Conservation (phyloP, 805 yeast genomes). For the Kuraishia cidri region DNA sequence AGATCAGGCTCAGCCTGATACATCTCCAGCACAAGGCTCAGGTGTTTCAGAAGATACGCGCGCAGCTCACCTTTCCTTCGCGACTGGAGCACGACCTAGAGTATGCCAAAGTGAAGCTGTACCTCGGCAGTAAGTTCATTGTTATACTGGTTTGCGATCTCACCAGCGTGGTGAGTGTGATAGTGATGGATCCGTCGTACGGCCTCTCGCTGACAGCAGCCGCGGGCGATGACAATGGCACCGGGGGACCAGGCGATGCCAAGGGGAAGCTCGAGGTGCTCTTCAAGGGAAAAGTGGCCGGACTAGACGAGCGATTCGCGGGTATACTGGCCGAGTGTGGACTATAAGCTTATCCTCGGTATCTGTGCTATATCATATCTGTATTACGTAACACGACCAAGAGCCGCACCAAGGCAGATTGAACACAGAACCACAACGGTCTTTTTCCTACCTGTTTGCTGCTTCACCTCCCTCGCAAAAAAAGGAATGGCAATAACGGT, state of each 20-base stretch:
- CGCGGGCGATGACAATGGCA: not conserved
- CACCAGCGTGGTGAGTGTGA: conserved; percentile 3
- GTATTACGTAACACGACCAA: too few relatives aligned
- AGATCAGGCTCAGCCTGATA: conserved; percentile 14
- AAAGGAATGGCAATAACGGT: too few relatives aligned
- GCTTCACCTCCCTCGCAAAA: too few relatives aligned
- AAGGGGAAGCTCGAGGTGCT: conserved; percentile 10
- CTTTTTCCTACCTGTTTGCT: too few relatives aligned
- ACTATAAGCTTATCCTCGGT: too few relatives aligned
- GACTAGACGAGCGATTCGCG: conserved; percentile 9
- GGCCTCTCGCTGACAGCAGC: too few relatives aligned
- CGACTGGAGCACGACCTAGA: conserved; percentile 15
- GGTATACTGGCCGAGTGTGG: conserved; percentile 7
- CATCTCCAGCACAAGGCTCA: conserved; percentile 12
- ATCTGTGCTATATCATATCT: too few relatives aligned
- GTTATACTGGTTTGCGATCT: conserved; percentile 12
- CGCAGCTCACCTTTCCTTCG: conserved; percentile 6
- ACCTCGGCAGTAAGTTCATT: conserved; percentile 9
- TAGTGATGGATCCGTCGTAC: conserved; percentile 1
- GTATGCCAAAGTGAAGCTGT: conserved; percentile 15
- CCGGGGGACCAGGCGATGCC: not conserved
- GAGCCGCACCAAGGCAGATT: too few relatives aligned
- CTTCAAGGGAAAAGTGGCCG: conserved; percentile 8
- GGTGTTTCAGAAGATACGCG: conserved; percentile 8
- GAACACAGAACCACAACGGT: too few relatives aligned